Evolutionary conservation across 2,329 filamentous ascomycete genomes (phyloP), one percentile per base, ranked within the genome.

Genomic region (Xylaria sp.): DNA sequence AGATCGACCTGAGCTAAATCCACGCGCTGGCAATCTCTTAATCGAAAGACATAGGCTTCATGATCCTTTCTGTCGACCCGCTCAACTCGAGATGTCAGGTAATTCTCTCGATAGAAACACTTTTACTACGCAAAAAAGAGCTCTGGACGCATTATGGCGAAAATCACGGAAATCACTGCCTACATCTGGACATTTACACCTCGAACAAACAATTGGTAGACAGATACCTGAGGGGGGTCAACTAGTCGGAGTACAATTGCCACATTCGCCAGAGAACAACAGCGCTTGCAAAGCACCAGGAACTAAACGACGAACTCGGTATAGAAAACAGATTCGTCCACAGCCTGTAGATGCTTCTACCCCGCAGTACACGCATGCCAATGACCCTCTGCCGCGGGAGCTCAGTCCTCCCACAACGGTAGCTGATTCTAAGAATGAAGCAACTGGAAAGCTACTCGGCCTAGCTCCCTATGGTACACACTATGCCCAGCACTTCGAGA

Each of bases 401-500:
- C 50, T 67, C 42, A 70, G 61, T 19, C 65, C 65, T 15, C 21
- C 69, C 31, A 68, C 73, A 7, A 66, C 67, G 2, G 67, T 65
- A 5, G 60, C 68, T 2, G 59, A 68, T 14, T 47, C 56, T 3
- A 62, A 66, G 37, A 66, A 64, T 9, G 61, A 67, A 51, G 65
- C 67, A n/a, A 62, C 65, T 4, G 69, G 71, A 45, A 84, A 81
- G 64, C 71, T 89, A n/a, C 67, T 72, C 11, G 85, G 86, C 0
- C 75, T 90, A 7, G 85, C 83, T 0, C 84, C 85, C 0, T 88
- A 86, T 70, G 87, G 87, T 1, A 86, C 84, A 1, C 79, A 81
- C 23, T 89, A 89, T 70, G 84, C 86, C 0, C 80, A 84, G 35
- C 82, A 89, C 69, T 90, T 90, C 64, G 86, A 89, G 47, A 74